A percentile compares a stretch with the other conserved stretches of the same genome.
These are phyloP conservation scores for Stagonosporopsis tanaceti DNA, from an alignment of 2,329 filamentous ascomycete species.

Conservation along the genomic window DNA sequence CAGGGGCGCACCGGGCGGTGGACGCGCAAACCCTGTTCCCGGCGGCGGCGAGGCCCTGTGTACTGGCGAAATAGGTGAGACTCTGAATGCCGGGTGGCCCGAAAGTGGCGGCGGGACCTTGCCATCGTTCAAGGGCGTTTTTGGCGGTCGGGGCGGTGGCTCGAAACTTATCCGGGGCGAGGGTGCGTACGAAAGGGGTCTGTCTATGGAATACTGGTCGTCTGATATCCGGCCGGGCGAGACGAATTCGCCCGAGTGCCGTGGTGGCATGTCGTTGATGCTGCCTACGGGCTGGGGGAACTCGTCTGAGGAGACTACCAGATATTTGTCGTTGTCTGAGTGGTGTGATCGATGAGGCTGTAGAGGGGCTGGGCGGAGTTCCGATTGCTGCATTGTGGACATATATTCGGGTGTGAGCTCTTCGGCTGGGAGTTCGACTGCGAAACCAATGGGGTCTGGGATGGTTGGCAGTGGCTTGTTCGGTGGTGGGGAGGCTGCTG, in stretches of 20 bases:
- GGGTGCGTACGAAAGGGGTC: slow-evolving; percentile 34
- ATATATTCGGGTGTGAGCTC: slow-evolving; percentile 53
- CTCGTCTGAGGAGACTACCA: slow-evolving; percentile 64
- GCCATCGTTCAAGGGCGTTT: slow-evolving; percentile 49
- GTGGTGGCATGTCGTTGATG: slow-evolving; percentile 37
- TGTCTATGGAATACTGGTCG: slow-evolving; percentile 39
- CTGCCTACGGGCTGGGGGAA: slow-evolving; percentile 61
- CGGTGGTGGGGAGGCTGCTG: slow-evolving; percentile 33
- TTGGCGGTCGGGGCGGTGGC: slow-evolving; percentile 51
- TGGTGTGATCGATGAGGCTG: slow-evolving; percentile 27
- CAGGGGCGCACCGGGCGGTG: slow-evolving; percentile 54
- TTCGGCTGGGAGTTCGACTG: slow-evolving; percentile 68
- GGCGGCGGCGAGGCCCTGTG: slow-evolving; percentile 36
- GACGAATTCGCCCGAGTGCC: slow-evolving; percentile 71
- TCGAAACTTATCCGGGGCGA: slow-evolving; percentile 41
- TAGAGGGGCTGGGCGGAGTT: slow-evolving; percentile 50
- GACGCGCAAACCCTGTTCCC: slow-evolving; percentile 36
- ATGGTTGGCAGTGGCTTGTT: slow-evolving; percentile 47
- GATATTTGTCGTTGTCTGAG: slow-evolving; percentile 59
- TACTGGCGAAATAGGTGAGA: slow-evolving; percentile 6
- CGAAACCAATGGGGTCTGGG: slow-evolving; percentile 55
- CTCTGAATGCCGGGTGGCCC: slow-evolving; percentile 14
- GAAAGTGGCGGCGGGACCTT: slow-evolving; percentile 24
- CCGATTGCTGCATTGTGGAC: slow-evolving; percentile 31
- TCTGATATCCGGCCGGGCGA: slow-evolving; percentile 51